Conservation (phyloP, 2,329 filamentous ascomycete genomes). For the Alternaria sp. region DNA sequence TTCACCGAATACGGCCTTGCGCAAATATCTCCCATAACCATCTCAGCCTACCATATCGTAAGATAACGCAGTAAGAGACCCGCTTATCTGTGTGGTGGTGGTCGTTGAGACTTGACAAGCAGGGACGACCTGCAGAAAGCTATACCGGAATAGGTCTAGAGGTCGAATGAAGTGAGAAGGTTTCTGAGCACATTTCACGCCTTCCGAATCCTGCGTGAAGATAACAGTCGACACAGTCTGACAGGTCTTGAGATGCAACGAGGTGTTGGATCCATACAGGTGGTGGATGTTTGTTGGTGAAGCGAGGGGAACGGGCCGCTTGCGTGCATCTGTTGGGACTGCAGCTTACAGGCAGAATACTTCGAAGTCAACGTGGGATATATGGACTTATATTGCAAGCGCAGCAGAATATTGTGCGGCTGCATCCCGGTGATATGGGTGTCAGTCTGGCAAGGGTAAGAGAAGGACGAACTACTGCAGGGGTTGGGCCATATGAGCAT, state of each 20-base stretch:
- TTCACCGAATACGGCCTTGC: neutral
- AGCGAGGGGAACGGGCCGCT: constrained; percentile 14
- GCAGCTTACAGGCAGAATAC: constrained; percentile 5
- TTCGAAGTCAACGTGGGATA: constrained; percentile 23
- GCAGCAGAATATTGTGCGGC: neutral
- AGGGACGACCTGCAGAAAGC: constrained; percentile 8
- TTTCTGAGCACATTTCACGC: constrained; percentile 32
- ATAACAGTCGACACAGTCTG: neutral
- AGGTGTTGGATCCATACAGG: neutral
- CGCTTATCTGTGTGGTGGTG: neutral
- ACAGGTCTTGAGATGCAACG: neutral
- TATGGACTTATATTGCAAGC: constrained; percentile 16
- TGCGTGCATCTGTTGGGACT: constrained; percentile 17
- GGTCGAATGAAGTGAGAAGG: constrained; percentile 20
- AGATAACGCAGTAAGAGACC: neutral
- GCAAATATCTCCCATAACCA: neutral
- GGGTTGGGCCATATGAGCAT: neutral
- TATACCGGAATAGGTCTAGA: constrained; percentile 21
- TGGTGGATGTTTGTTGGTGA: neutral
- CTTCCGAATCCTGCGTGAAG: constrained; percentile 10
- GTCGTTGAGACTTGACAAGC: neutral
- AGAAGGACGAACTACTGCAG: neutral
- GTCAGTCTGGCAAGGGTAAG: neutral
- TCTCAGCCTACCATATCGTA: neutral
- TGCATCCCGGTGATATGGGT: neutral